Percentiles rank a stretch among this genome's conserved stretches.
These are phyloP conservation scores for Leccinum fibrillosum DNA, from an alignment of 768 basidiomycete genomes.

Conservation along the genomic window DNA sequence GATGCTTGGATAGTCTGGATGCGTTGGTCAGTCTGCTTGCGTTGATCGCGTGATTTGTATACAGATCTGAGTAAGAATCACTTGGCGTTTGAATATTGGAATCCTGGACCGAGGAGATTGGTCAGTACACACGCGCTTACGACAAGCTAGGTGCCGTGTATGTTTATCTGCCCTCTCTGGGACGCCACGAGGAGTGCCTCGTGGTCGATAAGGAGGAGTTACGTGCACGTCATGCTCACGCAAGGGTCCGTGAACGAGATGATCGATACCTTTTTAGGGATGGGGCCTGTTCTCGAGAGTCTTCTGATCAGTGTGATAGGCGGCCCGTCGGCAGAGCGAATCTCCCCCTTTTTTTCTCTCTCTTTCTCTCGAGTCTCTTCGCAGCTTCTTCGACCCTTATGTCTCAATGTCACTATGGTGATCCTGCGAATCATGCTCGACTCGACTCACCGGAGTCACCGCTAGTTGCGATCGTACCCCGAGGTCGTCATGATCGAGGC, in stretches of 20 bases:
- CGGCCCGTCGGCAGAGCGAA: neutral
- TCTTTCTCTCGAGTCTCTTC: neutral
- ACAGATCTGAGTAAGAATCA: neutral
- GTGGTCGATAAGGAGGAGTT: neutral
- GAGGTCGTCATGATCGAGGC: neutral
- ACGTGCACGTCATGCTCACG: neutral
- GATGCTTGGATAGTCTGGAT: neutral
- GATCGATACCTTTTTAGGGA: neutral
- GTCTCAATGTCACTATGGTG: neutral
- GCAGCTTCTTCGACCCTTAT: neutral
- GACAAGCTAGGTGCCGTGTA: neutral
- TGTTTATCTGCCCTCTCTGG: neutral
- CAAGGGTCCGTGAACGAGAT: neutral
- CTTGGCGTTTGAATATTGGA: neutral
- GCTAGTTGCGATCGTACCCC: neutral
- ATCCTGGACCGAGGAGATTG: neutral
- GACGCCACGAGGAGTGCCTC: neutral
- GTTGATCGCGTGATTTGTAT: neutral
- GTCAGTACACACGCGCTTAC: neutral
- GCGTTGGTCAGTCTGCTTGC: neutral
- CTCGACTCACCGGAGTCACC: neutral
- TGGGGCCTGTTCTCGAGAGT: neutral
- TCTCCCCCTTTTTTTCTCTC: neutral
- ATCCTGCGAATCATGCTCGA: neutral
- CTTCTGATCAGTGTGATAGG: neutral